Percentiles rank a stretch among this genome's conserved stretches.
These are phyloP conservation scores for Malus hybrid DNA, from an alignment of 331 rosid genomes.

Conservation along the genomic window DNA sequence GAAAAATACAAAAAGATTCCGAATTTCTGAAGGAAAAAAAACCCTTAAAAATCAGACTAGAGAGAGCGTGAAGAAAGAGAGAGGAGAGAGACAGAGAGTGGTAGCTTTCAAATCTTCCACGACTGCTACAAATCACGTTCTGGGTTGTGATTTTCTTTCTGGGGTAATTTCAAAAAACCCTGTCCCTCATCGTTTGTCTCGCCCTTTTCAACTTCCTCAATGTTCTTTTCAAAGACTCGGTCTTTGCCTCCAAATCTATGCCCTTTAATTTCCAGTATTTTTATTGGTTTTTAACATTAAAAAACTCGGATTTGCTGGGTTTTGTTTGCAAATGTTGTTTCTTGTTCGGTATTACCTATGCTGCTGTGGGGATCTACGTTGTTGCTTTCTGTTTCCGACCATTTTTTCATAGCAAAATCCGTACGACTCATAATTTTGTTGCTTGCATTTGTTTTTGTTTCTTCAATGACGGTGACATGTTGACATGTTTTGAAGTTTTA, in stretches of 20 bases:
- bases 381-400: slow-evolving; percentile 6
- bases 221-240: slow-evolving; percentile 19
- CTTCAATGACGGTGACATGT: background rate
- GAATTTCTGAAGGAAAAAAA: slow-evolving; percentile 7
- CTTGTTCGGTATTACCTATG: slow-evolving; percentile 9
- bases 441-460: background rate
- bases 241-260: slow-evolving; percentile 21
- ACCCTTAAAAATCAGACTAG: slow-evolving; percentile 25
- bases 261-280: background rate
- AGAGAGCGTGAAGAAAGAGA: background rate
- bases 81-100: slow-evolving; percentile 6
- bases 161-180: slow-evolving; percentile 37
- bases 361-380: slow-evolving; percentile 23
- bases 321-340: background rate
- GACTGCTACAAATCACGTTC: slow-evolving; percentile 26
- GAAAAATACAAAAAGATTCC: slow-evolving; percentile 8
- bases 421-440: slow-evolving; percentile 5
- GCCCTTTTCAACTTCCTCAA: slow-evolving; percentile 16
- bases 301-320: background rate
- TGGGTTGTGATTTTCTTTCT: slow-evolving; percentile 22
- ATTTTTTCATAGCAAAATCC: slow-evolving; percentile 5
- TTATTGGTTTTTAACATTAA: background rate
- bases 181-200: slow-evolving; percentile 33
- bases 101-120: slow-evolving; percentile 47
- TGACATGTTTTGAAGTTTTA: background rate